Percentiles rank a stretch among this genome's conserved stretches.
Evolutionary conservation across 805 yeast genomes (phyloP).

Genomic region (Candida sonorensis): DNA sequence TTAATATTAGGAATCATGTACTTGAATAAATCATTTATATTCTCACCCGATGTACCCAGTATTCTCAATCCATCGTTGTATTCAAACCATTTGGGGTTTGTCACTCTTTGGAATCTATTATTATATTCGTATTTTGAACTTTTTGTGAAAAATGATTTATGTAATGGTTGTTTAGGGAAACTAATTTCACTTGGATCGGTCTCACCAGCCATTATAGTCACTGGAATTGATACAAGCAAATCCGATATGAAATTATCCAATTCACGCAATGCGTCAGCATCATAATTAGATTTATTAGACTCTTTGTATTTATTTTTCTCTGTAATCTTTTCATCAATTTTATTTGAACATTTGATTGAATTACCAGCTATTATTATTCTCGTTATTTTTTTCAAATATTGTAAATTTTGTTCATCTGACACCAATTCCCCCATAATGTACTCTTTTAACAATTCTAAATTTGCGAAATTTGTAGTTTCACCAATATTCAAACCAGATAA

Average conservation of each 20-base stretch:
- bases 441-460: constrained; percentile 56
- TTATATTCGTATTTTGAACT: constrained; percentile 15
- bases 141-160: constrained; percentile 58
- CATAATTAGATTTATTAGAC: constrained; percentile 46
- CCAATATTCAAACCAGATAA: constrained; percentile 69
- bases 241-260: constrained; percentile 56
- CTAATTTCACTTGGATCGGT: constrained; percentile 80
- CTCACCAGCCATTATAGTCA: constrained; percentile 78
- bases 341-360: constrained; percentile 29
- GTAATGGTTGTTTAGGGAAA: constrained; percentile 89
- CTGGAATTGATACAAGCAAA: constrained; percentile 52
- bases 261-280: constrained; percentile 39
- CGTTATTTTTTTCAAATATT: constrained; percentile 25
- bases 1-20: constrained; percentile 44
- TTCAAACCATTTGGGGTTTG: constrained; percentile 75
- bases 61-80: constrained; percentile 48
- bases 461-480: constrained; percentile 34
- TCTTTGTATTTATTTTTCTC: constrained; percentile 39
- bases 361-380: constrained; percentile 70
- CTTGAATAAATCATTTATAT: constrained; percentile 67
- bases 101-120: constrained; percentile 35
- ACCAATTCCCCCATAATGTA: constrained; percentile 63
- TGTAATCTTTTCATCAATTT: constrained; percentile 19
- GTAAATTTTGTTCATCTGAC: constrained; percentile 14
- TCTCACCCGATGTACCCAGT: constrained; percentile 81